These are phyloP conservation scores for Furcasterigmium sp. DNA, from an alignment of 2,329 filamentous ascomycete genomes.

Conservation along the genomic window DNA sequence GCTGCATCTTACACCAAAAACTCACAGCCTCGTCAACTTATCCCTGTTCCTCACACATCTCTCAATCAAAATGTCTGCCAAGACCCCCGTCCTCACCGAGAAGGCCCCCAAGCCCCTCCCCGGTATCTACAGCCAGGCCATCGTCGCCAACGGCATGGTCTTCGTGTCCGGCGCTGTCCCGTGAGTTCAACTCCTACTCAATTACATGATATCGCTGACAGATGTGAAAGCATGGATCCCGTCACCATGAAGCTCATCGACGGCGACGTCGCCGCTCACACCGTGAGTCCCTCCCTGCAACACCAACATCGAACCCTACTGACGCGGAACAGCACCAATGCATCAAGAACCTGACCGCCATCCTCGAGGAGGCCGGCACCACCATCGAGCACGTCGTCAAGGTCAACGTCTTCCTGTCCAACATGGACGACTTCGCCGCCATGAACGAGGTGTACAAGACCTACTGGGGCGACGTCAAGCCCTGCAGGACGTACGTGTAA, in stretches of 20 bases:
- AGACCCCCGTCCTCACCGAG: conserved; percentile 29
- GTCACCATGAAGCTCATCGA: conserved; percentile 52
- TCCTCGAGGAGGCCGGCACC: conserved; percentile 64
- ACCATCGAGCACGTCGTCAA: conserved; percentile 63
- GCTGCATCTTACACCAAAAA: background rate
- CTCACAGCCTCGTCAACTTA: background rate
- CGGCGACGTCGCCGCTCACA: conserved; percentile 62
- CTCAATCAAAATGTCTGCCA: conserved; percentile 22
- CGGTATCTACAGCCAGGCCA: background rate
- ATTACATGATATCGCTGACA: background rate
- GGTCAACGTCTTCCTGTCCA: conserved; percentile 66
- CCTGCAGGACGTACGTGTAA: conserved; percentile 32
- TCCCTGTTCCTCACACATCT: background rate
- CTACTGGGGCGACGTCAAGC: conserved; percentile 55
- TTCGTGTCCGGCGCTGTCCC: conserved; percentile 70
- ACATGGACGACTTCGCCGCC: conserved; percentile 69
- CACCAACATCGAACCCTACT: background rate
- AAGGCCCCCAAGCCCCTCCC: conserved; percentile 16
- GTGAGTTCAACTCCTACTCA: background rate
- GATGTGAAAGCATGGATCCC: conserved; percentile 40
- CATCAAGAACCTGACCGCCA: conserved; percentile 65
- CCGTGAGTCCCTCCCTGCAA: conserved; percentile 27
- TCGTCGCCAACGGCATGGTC: conserved; percentile 40
- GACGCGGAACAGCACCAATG: conserved; percentile 40
- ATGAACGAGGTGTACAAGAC: conserved; percentile 72